These are phyloP conservation scores for Diaporthe ilicicola DNA, from an alignment of 2,329 filamentous ascomycete genomes.

Conservation along the genomic window DNA sequence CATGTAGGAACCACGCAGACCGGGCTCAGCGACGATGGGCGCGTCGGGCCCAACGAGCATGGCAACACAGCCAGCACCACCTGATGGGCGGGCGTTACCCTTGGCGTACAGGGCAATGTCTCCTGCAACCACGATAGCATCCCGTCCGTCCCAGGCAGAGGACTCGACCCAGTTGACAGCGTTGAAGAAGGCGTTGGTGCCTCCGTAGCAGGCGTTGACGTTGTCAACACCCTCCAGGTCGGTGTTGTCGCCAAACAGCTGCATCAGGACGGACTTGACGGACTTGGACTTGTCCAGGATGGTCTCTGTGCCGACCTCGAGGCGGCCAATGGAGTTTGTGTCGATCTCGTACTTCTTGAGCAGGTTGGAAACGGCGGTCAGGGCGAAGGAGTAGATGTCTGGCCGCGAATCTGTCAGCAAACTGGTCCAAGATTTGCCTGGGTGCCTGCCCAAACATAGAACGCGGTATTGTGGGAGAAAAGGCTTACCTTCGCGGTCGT, in stretches of 20 bases:
- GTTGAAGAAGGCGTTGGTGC: slow-evolving; percentile 87
- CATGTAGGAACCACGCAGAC: slow-evolving; percentile 83
- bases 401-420: slow-evolving; percentile 24
- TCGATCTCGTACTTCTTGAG: slow-evolving; percentile 87
- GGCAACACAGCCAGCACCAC: slow-evolving; percentile 81
- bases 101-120: slow-evolving; percentile 89
- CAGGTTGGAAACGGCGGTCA: slow-evolving; percentile 81
- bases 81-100: slow-evolving; percentile 81
- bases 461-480: not conserved
- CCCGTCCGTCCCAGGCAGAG: slow-evolving; percentile 84
- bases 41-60: slow-evolving; percentile 82
- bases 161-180: slow-evolving; percentile 86
- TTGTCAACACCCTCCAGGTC: slow-evolving; percentile 86
- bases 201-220: slow-evolving; percentile 86
- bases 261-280: slow-evolving; percentile 88
- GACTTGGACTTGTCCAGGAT: slow-evolving; percentile 91
- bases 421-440: not conserved
- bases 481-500: slow-evolving; percentile 81
- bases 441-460: not conserved
- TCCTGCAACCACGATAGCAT: slow-evolving; percentile 81
- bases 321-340: slow-evolving; percentile 77
- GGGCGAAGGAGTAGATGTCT: slow-evolving; percentile 89
- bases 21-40: slow-evolving; percentile 79
- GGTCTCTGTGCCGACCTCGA: slow-evolving; percentile 88
- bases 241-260: slow-evolving; percentile 84